Conservation (phyloP, 768 basidiomycete genomes). For the Clavulina sp. region DNA sequence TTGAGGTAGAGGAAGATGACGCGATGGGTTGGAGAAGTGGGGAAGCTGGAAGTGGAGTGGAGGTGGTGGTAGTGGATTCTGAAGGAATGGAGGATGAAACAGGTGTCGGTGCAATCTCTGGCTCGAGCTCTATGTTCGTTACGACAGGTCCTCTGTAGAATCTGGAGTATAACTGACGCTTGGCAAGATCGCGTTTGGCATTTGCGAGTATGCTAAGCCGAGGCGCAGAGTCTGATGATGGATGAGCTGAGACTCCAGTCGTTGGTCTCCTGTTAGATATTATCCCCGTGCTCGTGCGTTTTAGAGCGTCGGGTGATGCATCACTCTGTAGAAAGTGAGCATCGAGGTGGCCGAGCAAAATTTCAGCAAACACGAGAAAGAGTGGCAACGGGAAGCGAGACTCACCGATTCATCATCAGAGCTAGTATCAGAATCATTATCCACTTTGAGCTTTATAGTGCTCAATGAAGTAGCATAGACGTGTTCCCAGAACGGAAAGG, state of each 20-base stretch:
- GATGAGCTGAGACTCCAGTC: conserved; percentile 25
- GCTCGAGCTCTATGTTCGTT: background rate
- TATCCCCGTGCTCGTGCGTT: conserved; percentile 57
- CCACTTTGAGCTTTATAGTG: conserved; percentile 56
- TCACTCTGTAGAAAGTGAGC: conserved; percentile 1
- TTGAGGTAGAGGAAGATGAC: too few relatives aligned
- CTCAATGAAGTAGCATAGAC: conserved; percentile 70
- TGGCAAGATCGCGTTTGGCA: conserved; percentile 68
- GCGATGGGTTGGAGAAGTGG: too few relatives aligned
- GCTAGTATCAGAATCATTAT: conserved; percentile 32
- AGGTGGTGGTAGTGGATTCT: background rate
- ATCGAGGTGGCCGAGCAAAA: conserved; percentile 3
- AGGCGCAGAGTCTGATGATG: conserved; percentile 20
- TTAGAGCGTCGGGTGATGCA: conserved; percentile 18
- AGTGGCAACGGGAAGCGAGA: conserved; percentile 4
- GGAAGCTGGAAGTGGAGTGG: too few relatives aligned
- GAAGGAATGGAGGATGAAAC: background rate
- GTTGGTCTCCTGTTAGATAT: conserved; percentile 51
- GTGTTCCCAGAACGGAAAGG: conserved; percentile 97
- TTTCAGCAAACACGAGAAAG: background rate
- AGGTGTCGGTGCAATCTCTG: background rate
- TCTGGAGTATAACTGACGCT: conserved; percentile 51
- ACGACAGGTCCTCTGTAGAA: conserved; percentile 63
- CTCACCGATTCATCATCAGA: conserved; percentile 18
- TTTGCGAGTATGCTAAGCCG: conserved; percentile 36